These are phyloP conservation scores for Ganoderma boninense DNA, from an alignment of 1,284 basidiomycete species.

Conservation along the genomic window DNA sequence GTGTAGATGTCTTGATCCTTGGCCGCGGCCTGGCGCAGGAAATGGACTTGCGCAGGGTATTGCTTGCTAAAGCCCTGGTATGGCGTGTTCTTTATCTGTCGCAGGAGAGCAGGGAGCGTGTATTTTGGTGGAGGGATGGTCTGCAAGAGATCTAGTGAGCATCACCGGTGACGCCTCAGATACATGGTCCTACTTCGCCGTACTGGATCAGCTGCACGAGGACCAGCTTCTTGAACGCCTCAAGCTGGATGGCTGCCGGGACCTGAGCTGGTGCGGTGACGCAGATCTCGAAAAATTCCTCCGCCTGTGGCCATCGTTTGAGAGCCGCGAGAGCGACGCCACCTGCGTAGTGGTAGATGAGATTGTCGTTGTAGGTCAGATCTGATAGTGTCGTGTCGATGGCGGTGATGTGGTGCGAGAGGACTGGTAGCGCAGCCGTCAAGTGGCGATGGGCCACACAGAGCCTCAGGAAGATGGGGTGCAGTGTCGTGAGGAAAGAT, in stretches of 20 bases:
- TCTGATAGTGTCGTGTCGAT: constrained; percentile 62
- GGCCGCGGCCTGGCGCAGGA: constrained; percentile 53
- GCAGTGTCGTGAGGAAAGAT: constrained; percentile 73
- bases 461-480: constrained; percentile 60
- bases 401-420: constrained; percentile 64
- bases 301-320: constrained; percentile 69
- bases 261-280: constrained; percentile 74
- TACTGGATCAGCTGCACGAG: constrained; percentile 79
- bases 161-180: neutral
- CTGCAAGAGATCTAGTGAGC: constrained; percentile 42
- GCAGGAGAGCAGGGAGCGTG: constrained; percentile 59
- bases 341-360: constrained; percentile 81
- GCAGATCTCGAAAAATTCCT: constrained; percentile 81
- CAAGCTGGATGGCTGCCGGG: constrained; percentile 79
- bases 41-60: constrained; percentile 62
- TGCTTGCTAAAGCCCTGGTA: constrained; percentile 67
- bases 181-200: constrained; percentile 60
- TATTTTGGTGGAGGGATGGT: constrained; percentile 72
- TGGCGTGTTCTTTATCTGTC: constrained; percentile 68
- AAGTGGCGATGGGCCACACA: constrained; percentile 61
- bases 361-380: constrained; percentile 76
- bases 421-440: constrained; percentile 62
- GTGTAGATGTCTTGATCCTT: constrained; percentile 63
- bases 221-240: constrained; percentile 84
- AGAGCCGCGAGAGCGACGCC: constrained; percentile 69